These are phyloP conservation scores for Pilatotrama ljubarskyi DNA, from an alignment of 768 basidiomycete genomes.

Conservation along the genomic window DNA sequence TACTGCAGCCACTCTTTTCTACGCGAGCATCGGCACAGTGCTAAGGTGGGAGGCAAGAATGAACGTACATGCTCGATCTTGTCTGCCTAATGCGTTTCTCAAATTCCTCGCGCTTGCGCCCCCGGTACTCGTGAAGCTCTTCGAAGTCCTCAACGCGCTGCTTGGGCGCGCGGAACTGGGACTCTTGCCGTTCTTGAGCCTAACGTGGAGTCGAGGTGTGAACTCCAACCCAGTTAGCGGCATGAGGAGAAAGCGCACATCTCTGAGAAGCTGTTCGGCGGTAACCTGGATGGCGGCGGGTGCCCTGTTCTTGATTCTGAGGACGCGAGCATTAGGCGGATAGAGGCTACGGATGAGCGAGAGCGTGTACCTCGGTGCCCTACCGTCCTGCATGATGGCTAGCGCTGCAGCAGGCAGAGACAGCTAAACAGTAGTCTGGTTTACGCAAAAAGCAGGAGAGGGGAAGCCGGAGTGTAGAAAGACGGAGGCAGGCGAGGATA, in stretches of 20 bases:
- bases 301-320: conserved; percentile 92
- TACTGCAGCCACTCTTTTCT: conserved; percentile 89
- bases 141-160: conserved; percentile 98
- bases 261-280: conserved; percentile 95
- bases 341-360: background rate
- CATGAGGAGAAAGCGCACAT: conserved; percentile 48
- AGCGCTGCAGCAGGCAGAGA: too few relatives aligned
- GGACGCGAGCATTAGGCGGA: background rate
- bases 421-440: too few relatives aligned
- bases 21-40: conserved; percentile 9
- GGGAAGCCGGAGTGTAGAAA: too few relatives aligned
- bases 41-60: background rate
- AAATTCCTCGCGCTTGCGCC: conserved; percentile 90
- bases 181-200: conserved; percentile 98
- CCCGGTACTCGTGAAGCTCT: conserved; percentile 85
- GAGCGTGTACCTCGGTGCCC: conserved; percentile 64
- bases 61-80: conserved; percentile 72
- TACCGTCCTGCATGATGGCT: conserved; percentile 70
- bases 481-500: too few relatives aligned
- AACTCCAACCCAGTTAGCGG: background rate
- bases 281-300: conserved; percentile 96
- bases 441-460: too few relatives aligned
- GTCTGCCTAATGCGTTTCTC: conserved; percentile 85
- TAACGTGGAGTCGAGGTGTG: conserved; percentile 38
- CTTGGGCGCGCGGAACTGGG: conserved; percentile 86